These are phyloP conservation scores for Basidiobolus meristosporus DNA, from an alignment of 371 early-diverging fungal genomes.

Conservation along the genomic window DNA sequence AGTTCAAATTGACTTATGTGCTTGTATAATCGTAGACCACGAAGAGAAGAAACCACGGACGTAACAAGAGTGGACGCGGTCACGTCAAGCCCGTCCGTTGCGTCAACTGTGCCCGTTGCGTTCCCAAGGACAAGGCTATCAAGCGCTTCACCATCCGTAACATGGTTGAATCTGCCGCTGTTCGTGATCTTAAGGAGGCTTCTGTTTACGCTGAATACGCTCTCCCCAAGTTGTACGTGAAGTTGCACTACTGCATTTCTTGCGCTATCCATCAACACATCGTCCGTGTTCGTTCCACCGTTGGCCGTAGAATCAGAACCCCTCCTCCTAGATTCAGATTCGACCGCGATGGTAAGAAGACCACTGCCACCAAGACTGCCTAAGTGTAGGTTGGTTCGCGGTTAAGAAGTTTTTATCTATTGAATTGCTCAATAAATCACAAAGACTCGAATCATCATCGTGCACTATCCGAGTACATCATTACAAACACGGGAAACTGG, in stretches of 20 bases:
- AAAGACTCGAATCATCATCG: no score
- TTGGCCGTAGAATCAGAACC: slow-evolving; percentile 80
- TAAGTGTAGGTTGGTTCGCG: no score
- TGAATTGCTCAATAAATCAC: no score
- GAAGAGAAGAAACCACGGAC: slow-evolving; percentile 98
- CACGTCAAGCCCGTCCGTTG: slow-evolving; percentile 93
- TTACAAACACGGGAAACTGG: no score
- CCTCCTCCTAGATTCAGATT: slow-evolving; percentile 81
- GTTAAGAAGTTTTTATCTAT: no score
- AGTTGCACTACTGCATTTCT: slow-evolving; percentile 94
- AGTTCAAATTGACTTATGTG: no score
- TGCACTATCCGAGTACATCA: no score
- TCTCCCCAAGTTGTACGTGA: slow-evolving; percentile 96
- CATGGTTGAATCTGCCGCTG: slow-evolving; percentile 96
- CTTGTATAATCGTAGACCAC: no score
- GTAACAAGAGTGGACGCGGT: slow-evolving; percentile 97
- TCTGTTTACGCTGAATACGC: no score
- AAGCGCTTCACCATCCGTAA: slow-evolving; percentile 95
- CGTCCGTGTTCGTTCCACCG: slow-evolving; percentile 89
- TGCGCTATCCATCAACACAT: slow-evolving; percentile 97
- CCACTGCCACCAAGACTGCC: no score
- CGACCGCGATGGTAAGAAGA: no score
- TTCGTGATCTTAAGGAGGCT: slow-evolving; percentile 91
- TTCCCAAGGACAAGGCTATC: slow-evolving; percentile 99
- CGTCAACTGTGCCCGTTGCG: slow-evolving; percentile 95